phyloP scores from a whole-genome alignment of 495 filamentous ascomycete genomes.

The Choiromyces venosus region DNA sequence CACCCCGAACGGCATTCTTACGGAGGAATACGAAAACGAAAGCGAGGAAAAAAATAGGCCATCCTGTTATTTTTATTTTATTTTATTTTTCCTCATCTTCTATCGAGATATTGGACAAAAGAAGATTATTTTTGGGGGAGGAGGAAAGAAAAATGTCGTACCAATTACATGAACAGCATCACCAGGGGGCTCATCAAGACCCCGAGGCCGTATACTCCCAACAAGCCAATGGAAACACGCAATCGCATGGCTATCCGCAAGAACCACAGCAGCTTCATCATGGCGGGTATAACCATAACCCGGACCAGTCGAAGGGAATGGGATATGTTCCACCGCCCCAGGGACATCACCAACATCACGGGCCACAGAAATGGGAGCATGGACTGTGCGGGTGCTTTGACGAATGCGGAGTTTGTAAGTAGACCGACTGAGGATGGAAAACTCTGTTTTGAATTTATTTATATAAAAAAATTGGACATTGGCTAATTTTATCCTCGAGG shows the following conservation, averaged over 20 bases:
- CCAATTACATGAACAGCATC: not conserved
- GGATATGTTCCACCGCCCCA: not conserved
- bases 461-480: not conserved
- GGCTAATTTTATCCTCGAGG: conserved; percentile 10
- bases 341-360: not conserved
- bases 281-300: conserved; percentile 4
- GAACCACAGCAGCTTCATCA: conserved; percentile 1
- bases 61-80: not conserved
- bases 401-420: conserved; percentile 26
- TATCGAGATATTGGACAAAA: not conserved
- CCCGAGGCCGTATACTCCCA: not conserved
- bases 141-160: not conserved
- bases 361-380: conserved; percentile 20
- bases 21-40: not conserved
- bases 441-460: not conserved
- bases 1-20: not conserved
- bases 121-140: conserved; percentile 1
- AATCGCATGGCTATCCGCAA: not conserved
- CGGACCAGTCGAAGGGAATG: not conserved
- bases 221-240: conserved; percentile 9
- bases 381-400: conserved; percentile 23
- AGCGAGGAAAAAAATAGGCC: not conserved
- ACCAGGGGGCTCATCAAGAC: not conserved
- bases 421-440: not conserved
- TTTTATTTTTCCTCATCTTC: not conserved